These are phyloP conservation scores for Arthrobotrys pseudoclavata DNA, from an alignment of 2,329 filamentous ascomycete genomes.

Conservation along the genomic window DNA sequence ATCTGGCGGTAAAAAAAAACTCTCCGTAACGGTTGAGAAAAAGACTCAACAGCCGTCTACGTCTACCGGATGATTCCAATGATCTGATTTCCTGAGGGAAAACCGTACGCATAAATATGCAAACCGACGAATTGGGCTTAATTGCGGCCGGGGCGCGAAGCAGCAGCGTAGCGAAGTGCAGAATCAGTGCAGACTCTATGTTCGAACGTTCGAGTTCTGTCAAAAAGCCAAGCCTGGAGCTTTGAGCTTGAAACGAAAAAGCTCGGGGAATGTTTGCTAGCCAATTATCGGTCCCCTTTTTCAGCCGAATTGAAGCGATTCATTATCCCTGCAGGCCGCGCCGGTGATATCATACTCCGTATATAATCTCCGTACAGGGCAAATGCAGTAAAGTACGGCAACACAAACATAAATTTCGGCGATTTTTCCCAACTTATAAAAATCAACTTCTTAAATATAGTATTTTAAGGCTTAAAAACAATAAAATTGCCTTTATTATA, in stretches of 20 bases:
- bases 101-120: not conserved
- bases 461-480: too few species aligned
- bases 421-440: too few species aligned
- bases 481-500: too few species aligned
- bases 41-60: constrained; percentile 6
- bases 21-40: not conserved
- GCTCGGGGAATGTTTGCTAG: constrained; percentile 8
- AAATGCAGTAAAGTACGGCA: too few species aligned
- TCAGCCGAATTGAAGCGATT: constrained; percentile 48
- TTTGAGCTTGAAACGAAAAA: not conserved
- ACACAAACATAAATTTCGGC: too few species aligned
- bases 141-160: constrained; percentile 4
- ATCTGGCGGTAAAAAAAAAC: constrained; percentile 44
- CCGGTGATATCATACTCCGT: constrained; percentile 43
- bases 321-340: constrained; percentile 15
- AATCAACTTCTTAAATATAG: too few species aligned
- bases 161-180: not conserved
- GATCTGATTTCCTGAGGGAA: not conserved
- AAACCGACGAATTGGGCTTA: constrained; percentile 10
- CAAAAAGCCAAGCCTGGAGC: not conserved
- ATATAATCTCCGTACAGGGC: not conserved
- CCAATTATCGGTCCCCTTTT: constrained; percentile 9
- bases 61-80: constrained; percentile 21
- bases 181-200: constrained; percentile 22
- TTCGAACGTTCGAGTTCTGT: constrained; percentile 20